A percentile compares a stretch with the other conserved stretches of the same genome.
These are phyloP conservation scores for Globisporangium spinosum DNA, from an alignment of 352 stramenopile species.

Conservation along the genomic window DNA sequence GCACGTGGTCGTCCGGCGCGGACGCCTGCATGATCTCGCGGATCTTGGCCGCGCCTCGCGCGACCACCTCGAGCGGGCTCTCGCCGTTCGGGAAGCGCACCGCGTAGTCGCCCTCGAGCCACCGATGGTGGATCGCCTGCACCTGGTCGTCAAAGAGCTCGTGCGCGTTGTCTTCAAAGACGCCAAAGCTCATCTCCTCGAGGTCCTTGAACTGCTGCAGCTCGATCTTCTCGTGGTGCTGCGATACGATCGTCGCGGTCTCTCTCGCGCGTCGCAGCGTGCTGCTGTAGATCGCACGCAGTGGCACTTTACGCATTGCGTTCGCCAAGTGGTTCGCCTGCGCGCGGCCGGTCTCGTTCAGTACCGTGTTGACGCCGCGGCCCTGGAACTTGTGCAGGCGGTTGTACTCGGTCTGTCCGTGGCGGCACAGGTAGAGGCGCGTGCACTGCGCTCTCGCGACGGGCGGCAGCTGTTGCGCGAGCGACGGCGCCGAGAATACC, in stretches of 20 bases:
- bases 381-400: slow-evolving; percentile 68
- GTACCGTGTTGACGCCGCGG: slow-evolving; percentile 65
- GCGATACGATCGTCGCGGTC: slow-evolving; percentile 31
- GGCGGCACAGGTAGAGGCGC: slow-evolving; percentile 70
- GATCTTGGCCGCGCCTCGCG: slow-evolving; percentile 60
- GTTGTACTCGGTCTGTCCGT: slow-evolving; percentile 82
- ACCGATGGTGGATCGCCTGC: slow-evolving; percentile 57
- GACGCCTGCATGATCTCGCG: slow-evolving; percentile 42
- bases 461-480: slow-evolving; percentile 57
- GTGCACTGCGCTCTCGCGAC: slow-evolving; percentile 46
- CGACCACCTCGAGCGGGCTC: slow-evolving; percentile 62
- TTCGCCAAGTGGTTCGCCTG: slow-evolving; percentile 60
- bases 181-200: slow-evolving; percentile 84
- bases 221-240: slow-evolving; percentile 50
- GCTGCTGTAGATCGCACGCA: slow-evolving; percentile 70
- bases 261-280: slow-evolving; percentile 16
- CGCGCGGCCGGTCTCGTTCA: slow-evolving; percentile 55
- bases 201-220: slow-evolving; percentile 61
- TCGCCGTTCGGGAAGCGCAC: slow-evolving; percentile 61
- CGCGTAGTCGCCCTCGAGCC: slow-evolving; percentile 49
- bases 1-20: slow-evolving; percentile 48
- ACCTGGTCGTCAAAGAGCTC: slow-evolving; percentile 47
- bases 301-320: slow-evolving; percentile 62
- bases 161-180: slow-evolving; percentile 64
- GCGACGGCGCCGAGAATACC: not conserved